phyloP scores from a whole-genome alignment of 2,329 filamentous ascomycete species.

The Fusarium sp. region DNA sequence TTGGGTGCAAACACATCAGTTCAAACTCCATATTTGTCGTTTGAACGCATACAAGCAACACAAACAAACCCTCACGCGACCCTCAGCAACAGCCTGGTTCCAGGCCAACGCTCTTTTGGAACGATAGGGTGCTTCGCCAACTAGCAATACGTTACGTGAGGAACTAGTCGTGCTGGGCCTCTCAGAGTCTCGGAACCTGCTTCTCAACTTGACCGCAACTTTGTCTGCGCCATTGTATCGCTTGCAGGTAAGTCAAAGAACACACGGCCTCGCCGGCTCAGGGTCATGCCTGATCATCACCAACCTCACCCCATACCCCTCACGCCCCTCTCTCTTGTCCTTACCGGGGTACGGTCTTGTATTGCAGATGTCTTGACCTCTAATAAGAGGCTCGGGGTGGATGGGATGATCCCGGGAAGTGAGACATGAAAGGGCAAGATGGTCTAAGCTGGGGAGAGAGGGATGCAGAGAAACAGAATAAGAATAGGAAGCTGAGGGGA shows the following conservation, averaged over 20 bases:
- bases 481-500: constrained; percentile 5
- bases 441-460: neutral
- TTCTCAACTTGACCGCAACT: neutral
- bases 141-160: constrained; percentile 1
- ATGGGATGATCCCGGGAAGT: neutral
- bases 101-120: neutral
- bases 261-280: neutral
- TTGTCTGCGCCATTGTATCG: neutral
- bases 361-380: neutral
- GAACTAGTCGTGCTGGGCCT: neutral
- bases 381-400: neutral
- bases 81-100: neutral
- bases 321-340: neutral
- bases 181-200: neutral
- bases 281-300: neutral
- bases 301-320: neutral
- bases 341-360: neutral
- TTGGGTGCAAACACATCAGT: neutral
- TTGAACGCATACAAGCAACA: neutral
- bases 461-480: constrained; percentile 13
- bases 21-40: neutral
- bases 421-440: neutral
- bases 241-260: constrained; percentile 18
- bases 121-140: neutral
- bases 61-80: neutral